Evolutionary conservation across 1,284 basidiomycete species (phyloP).

Genomic region (Ceratobasidium sp.): DNA sequence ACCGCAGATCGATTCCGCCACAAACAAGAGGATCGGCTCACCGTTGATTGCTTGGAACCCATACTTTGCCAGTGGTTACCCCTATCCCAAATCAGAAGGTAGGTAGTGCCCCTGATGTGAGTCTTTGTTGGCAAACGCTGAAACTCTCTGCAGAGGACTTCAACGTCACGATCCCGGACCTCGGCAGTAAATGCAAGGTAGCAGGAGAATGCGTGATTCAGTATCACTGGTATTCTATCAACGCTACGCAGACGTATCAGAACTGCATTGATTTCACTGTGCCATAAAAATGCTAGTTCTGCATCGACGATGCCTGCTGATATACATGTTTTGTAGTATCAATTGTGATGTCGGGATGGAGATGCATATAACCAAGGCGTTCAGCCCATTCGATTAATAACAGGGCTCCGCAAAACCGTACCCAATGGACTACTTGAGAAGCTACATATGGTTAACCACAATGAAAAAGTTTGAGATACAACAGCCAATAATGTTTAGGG

Average conservation of each 20-base stretch:
- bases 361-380: too few relatives aligned
- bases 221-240: slow-evolving; percentile 36
- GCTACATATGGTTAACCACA: too few relatives aligned
- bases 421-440: too few relatives aligned
- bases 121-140: too few relatives aligned
- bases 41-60: slow-evolving; percentile 25
- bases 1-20: slow-evolving; percentile 46
- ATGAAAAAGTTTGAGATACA: too few relatives aligned
- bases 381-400: too few relatives aligned
- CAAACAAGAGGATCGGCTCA: slow-evolving; percentile 47
- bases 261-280: background rate
- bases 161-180: slow-evolving; percentile 47
- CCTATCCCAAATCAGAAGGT: background rate
- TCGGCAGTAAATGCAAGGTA: slow-evolving; percentile 46
- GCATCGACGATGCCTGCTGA: too few relatives aligned
- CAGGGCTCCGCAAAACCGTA: too few relatives aligned
- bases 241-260: slow-evolving; percentile 36
- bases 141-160: slow-evolving; percentile 12
- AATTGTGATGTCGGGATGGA: too few relatives aligned
- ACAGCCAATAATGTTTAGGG: too few relatives aligned
- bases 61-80: background rate
- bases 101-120: background rate
- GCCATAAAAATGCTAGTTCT: too few relatives aligned
- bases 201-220: slow-evolving; percentile 46
- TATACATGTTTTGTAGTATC: too few relatives aligned